phyloP scores from a whole-genome alignment of 225 moss, liverwort and hornwort genomes.

The Pseudisothecium myosuroides region DNA sequence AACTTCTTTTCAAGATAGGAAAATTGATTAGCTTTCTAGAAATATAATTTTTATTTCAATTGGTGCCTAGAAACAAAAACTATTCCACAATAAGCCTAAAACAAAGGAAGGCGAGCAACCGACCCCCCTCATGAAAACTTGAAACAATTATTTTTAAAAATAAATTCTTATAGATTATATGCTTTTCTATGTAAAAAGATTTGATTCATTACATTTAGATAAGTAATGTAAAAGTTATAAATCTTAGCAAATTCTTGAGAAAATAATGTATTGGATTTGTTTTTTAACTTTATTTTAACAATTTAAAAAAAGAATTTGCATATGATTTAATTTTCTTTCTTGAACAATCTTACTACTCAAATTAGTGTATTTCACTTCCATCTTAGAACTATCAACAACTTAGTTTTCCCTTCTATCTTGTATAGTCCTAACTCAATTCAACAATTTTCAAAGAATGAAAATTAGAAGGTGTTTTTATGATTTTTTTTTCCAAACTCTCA shows the following conservation, averaged over 20 bases:
- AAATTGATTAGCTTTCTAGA: rapidly evolving
- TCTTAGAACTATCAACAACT: too few relatives aligned
- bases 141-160: not conserved
- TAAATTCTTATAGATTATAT: not conserved
- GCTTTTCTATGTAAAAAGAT: too few relatives aligned
- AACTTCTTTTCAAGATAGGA: not conserved
- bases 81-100: not conserved
- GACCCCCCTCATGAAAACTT: too few relatives aligned
- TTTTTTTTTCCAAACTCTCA: too few relatives aligned
- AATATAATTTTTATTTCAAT: not conserved
- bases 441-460: too few relatives aligned
- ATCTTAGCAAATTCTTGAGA: not conserved
- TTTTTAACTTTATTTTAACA: not conserved
- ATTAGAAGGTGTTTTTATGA: too few relatives aligned
- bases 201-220: too few relatives aligned
- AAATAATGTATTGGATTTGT: not conserved
- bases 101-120: rapidly evolving
- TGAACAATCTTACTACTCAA: too few relatives aligned
- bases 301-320: not conserved
- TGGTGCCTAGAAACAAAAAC: rapidly evolving
- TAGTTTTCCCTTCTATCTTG: too few relatives aligned
- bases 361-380: too few relatives aligned
- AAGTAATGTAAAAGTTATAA: too few relatives aligned
- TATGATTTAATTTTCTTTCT: not conserved
- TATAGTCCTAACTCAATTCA: too few relatives aligned